Evolutionary conservation across 2,329 filamentous ascomycete species (phyloP).

Genomic region (Fusarium succisae): DNA sequence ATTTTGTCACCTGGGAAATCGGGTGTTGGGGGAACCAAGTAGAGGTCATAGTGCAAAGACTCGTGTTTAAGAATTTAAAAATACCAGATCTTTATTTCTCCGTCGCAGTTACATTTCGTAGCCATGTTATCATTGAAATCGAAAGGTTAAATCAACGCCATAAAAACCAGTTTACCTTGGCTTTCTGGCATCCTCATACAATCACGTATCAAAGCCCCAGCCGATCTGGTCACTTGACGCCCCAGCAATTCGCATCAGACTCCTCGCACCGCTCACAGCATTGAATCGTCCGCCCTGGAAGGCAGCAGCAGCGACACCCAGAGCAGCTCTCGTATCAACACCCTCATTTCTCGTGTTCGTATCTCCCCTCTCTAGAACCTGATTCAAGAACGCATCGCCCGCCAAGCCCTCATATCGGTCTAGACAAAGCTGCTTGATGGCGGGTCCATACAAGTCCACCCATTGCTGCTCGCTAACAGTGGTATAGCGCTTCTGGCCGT

Average conservation of each 20-base stretch:
- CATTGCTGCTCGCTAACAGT: conserved; percentile 34
- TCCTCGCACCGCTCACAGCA: conserved; percentile 5
- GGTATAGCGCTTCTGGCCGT: conserved; percentile 21
- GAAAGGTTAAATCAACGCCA: background rate
- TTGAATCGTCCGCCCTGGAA: conserved; percentile 29
- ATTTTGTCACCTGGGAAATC: background rate
- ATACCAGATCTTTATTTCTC: background rate
- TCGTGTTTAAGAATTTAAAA: background rate
- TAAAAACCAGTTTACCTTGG: fast-evolving
- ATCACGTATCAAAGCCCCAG: conserved; percentile 36
- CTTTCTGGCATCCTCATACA: background rate
- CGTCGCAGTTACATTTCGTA: background rate
- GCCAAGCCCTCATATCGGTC: conserved; percentile 34
- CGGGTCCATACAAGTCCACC: conserved; percentile 20
- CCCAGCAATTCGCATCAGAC: conserved; percentile 24
- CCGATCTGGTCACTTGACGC: conserved; percentile 26
- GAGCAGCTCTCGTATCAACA: conserved; percentile 10
- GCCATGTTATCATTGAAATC: background rate
- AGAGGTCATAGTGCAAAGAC: background rate
- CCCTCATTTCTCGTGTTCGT: background rate
- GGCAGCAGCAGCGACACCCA: conserved; percentile 25
- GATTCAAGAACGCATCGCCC: conserved; percentile 23
- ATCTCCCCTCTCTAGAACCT: conserved; percentile 26
- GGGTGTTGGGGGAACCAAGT: background rate
- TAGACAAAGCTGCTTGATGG: conserved; percentile 28